Evolutionary conservation across 2,329 filamentous ascomycete genomes (phyloP), one percentile per base, ranked within the genome.

Genomic region (Aureobasidium mangrovei): DNA sequence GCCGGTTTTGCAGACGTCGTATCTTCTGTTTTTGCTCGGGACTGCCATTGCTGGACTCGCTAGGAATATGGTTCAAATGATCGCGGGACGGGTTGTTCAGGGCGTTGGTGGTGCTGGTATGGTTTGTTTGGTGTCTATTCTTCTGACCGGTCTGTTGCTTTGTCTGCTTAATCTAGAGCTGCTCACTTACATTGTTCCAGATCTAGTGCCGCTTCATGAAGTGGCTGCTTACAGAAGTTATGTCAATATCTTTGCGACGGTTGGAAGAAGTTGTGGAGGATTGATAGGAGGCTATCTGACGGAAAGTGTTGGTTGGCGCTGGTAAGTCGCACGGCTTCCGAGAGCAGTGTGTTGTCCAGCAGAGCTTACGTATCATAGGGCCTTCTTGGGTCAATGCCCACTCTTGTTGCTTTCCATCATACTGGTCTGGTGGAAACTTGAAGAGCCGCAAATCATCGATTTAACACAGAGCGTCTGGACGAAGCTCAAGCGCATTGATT

Each of bases 261-360:
- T 73, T 0, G 77, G 76, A 8, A 67, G 75, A 8, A 74, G 72
- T 55, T 65, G 75, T 26, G 78, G 78, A 32, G 78, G 77, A 1
- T 75, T 78, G 0, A 54, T 84, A 0, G 83, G 83, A 1, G 83
- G 83, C 2, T 78, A 74, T 61, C 65, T 85, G 2, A 77, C 81
- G 1, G 80, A 85, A 58, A 74, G 76, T 0, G 73, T 85, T 9
- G 83, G 83, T 12, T 86, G 83, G 83, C 70, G 83, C 65, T 84
- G 81, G 81, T 80, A 59, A 58, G 69, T 44, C 7, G 18, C 35
- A n/a, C 6, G 26, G 18, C 18, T 18, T 18, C 18, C 18, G 18
- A 18, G 18, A 18, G 18, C 18, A 18, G 18, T 18, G 18, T 18
- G 18, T 18, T 18, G 18, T 18, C 18, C 18, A 18, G 18, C 18